Conservation (phyloP, 2,329 filamentous ascomycete genomes). For the Emergomyces pasteurianus region DNA sequence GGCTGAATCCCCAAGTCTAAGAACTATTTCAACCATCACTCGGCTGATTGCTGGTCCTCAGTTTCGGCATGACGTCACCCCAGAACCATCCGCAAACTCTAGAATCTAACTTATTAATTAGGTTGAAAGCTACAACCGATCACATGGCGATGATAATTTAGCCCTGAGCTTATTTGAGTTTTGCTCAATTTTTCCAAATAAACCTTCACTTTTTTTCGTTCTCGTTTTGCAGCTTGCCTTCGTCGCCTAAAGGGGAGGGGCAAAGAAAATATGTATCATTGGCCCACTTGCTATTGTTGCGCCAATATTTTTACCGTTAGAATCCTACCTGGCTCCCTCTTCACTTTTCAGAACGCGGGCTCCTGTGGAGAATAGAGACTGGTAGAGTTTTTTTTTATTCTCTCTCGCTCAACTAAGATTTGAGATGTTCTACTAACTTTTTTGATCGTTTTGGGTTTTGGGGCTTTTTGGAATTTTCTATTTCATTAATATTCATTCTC, state of each 20-base stretch:
- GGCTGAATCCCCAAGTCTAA: neutral
- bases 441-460: neutral
- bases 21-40: neutral
- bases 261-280: neutral
- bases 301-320: neutral
- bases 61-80: neutral
- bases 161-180: no score
- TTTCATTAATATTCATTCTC: neutral
- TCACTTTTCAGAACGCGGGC: neutral
- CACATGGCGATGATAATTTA: no score
- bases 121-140: no score
- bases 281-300: neutral
- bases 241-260: neutral
- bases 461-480: neutral
- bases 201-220: neutral
- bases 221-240: neutral
- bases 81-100: neutral
- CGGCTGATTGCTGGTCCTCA: neutral
- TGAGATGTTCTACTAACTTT: neutral
- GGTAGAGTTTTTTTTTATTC: neutral
- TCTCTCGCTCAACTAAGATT: neutral
- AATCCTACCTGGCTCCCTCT: neutral
- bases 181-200: no score
- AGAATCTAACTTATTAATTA: no score
- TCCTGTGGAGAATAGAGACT: neutral